Percentiles rank a stretch among this genome's conserved stretches.
phyloP scores from a whole-genome alignment of 129 eudicot species.

The Silybum marianum region DNA sequence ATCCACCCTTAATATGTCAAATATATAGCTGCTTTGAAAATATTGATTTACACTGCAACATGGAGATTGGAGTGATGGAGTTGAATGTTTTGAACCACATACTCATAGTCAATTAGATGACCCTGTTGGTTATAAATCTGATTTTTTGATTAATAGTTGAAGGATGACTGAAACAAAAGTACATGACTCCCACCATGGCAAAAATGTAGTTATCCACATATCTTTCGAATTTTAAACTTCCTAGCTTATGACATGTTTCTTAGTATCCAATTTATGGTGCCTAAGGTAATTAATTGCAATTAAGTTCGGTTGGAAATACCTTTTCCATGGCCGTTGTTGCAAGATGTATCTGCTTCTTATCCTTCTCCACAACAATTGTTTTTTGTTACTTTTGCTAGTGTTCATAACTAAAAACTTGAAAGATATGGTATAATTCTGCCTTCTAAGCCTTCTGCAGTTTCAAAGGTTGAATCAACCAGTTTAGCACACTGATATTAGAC shows the following conservation, averaged over 20 bases:
- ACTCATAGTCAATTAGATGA: not conserved
- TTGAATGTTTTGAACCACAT: not conserved
- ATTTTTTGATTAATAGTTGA: not conserved
- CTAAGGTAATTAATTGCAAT: not conserved
- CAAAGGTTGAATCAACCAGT: not conserved
- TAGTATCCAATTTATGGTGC: not conserved
- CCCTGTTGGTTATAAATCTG: not conserved
- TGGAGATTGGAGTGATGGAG: not conserved
- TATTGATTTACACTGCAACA: not conserved
- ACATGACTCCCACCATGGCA: not conserved
- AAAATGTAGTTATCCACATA: not conserved
- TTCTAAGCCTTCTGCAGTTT: not conserved
- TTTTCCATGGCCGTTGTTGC: not conserved
- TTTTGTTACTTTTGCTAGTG: not conserved
- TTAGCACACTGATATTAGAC: not conserved
- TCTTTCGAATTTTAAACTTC: not conserved
- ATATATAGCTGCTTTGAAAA: not conserved
- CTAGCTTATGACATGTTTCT: not conserved
- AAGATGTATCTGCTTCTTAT: not conserved
- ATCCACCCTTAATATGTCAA: not conserved
- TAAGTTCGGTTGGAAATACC: not conserved
- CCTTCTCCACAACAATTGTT: not conserved
- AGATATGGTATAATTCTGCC: not conserved
- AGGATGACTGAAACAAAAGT: not conserved
- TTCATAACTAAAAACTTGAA: not conserved